Evolutionary conservation across 495 filamentous ascomycete species (phyloP), one percentile per base, ranked within the genome.

Genomic region (Hypoxylon perforatum): DNA sequence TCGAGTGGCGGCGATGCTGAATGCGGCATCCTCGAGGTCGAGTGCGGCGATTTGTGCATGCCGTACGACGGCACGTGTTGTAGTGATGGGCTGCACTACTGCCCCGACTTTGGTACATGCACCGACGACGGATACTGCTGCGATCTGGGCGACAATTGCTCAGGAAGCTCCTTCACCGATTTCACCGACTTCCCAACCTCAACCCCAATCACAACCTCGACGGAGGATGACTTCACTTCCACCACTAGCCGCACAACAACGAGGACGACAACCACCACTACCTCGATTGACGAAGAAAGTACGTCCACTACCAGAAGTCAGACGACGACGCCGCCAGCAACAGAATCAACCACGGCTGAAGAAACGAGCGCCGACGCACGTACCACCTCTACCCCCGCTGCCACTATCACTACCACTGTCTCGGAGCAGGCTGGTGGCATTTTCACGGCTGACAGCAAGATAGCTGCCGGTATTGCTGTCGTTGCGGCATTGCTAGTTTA

Each of bases 91-190:
- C 28, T 60, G 4, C 56, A 67, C 14, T 73, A 67, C 46, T 67
- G 63, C 38, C 66, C 66, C 5, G 52, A 73, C 33, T 67, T 70
- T 14, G 66, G 70, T 18, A 72, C 57, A 2, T 73, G 70, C 47
- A 70, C 56, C 30, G 14, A 3, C 22, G 70, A 67, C 19, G 70
- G 67, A 10, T 49, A 52, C 11, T 73, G 70, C 55, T 73, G 67
- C 47, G 49, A 70, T 15, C n/a, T 62, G 4, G 67, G 62, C 8
- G 59, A 62, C 10, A 59, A 70, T 23, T 70, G 70, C 28, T 28
- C 28, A 50, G n/a, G 44, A 35, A 60, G 61, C 33, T 57, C 38
- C 28, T 47, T 41, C 45, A 35, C 38, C 4, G 44, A 48, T 18
- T 47, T 48, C 55, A 44, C 38, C 4, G 33, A 48, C 17, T 57